Evolutionary conservation across 1,284 basidiomycete genomes (phyloP).

Genomic region (Marasmius tenuissimus): DNA sequence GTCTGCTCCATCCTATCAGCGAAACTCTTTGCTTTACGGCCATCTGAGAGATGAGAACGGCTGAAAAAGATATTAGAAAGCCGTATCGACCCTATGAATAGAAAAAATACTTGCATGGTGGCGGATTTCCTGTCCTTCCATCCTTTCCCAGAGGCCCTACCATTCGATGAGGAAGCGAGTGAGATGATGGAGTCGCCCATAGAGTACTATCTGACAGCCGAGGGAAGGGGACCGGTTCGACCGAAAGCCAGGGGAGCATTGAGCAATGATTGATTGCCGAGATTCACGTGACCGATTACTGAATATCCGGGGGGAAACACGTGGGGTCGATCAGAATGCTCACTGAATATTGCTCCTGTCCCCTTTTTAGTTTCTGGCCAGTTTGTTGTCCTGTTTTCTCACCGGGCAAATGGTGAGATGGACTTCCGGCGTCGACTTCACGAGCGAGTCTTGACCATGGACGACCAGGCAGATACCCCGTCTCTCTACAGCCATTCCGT

Average conservation of each 20-base stretch:
- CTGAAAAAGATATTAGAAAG: constrained; percentile 34
- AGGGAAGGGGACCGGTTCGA: too few relatives aligned
- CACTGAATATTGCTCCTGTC: not conserved
- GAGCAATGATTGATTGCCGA: too few relatives aligned
- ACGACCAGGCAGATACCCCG: constrained; percentile 63
- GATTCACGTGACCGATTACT: not conserved
- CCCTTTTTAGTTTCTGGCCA: not conserved
- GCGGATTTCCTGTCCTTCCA: constrained; percentile 68
- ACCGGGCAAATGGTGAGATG: not conserved
- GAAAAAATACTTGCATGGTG: constrained; percentile 49
- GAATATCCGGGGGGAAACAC: not conserved
- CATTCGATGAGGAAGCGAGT: constrained; percentile 53
- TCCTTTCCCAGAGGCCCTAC: constrained; percentile 64
- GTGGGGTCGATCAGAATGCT: not conserved
- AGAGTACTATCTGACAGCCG: too few relatives aligned
- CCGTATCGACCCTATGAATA: constrained; percentile 5
- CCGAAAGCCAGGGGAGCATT: too few relatives aligned
- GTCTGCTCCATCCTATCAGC: constrained; percentile 68
- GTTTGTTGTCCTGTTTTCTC: too few relatives aligned
- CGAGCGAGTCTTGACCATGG: constrained; percentile 53
- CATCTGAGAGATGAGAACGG: constrained; percentile 65
- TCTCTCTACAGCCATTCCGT: constrained; percentile 63
- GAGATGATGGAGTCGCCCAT: constrained; percentile 20
- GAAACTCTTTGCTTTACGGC: constrained; percentile 67
- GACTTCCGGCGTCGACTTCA: constrained; percentile 51